These are phyloP conservation scores for Aquilaria malaccensis DNA, from an alignment of 345 rosid species.

Conservation along the genomic window DNA sequence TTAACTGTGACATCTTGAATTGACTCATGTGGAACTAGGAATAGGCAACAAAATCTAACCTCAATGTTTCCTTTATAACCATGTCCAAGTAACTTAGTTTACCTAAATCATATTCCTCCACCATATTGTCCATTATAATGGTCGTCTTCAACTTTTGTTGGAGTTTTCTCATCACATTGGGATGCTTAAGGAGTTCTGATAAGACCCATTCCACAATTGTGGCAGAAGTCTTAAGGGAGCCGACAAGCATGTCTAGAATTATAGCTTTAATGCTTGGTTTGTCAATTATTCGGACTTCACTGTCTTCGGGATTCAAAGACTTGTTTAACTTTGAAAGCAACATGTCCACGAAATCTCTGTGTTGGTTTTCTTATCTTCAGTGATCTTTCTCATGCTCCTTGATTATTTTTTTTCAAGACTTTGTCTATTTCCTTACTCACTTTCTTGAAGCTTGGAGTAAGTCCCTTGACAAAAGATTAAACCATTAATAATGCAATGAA, in stretches of 20 bases:
- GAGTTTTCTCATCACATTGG: constrained; percentile 11
- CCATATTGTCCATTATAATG: constrained; percentile 19
- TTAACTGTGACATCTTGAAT: constrained; percentile 10
- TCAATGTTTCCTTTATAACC: constrained; percentile 5
- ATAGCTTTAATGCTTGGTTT: constrained; percentile 21
- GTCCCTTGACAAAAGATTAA: constrained; percentile 8
- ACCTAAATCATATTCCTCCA: constrained; percentile 16
- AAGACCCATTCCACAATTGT: constrained; percentile 22
- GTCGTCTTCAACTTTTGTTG: constrained; percentile 18
- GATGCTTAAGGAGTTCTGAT: constrained; percentile 21
- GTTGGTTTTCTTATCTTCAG: too few relatives aligned
- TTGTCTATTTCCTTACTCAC: constrained; percentile 9
- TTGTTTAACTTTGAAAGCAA: constrained; percentile 13
- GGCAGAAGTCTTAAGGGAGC: constrained; percentile 14
- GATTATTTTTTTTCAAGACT: constrained; percentile 10
- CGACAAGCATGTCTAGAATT: constrained; percentile 21
- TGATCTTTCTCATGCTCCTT: not conserved
- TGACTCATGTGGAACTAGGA: constrained; percentile 15
- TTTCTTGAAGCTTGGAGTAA: constrained; percentile 3
- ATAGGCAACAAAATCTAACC: constrained; percentile 10
- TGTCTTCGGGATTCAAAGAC: not conserved
- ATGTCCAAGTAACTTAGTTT: constrained; percentile 11
- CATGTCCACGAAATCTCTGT: constrained; percentile 18
- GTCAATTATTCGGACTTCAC: constrained; percentile 1
- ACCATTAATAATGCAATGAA: too few relatives aligned